Percentiles rank a stretch among this genome's conserved stretches.
These are phyloP conservation scores for Pythium biforme DNA, from an alignment of 352 stramenopile species.

Conservation along the genomic window DNA sequence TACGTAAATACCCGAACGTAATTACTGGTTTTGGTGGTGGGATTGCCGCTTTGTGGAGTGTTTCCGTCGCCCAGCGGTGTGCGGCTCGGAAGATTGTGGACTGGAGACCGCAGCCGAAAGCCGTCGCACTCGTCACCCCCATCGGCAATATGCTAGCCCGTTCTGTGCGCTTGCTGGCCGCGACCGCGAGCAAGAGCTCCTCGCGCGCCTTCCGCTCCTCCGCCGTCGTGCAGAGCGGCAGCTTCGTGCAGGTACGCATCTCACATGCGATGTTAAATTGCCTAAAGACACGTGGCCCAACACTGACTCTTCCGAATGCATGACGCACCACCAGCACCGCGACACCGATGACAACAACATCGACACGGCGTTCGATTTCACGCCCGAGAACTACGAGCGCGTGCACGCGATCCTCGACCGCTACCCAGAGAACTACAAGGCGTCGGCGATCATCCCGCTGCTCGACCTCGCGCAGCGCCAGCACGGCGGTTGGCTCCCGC, in stretches of 20 bases:
- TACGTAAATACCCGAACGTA: constrained; percentile 20
- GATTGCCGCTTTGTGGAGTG: constrained; percentile 22
- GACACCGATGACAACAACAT: constrained; percentile 96
- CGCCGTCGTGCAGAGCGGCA: constrained; percentile 30
- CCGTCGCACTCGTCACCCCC: constrained; percentile 3
- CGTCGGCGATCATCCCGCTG: constrained; percentile 98
- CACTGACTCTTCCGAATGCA: not conserved
- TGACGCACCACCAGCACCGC: constrained; percentile 81
- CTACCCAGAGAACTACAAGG: constrained; percentile 99
- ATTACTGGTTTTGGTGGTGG: constrained; percentile 32
- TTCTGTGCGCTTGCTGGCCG: constrained; percentile 47
- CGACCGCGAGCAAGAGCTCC: constrained; percentile 29
- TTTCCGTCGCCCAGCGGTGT: constrained; percentile 6
- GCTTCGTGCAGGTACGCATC: constrained; percentile 24
- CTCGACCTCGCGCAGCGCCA: constrained; percentile 96
- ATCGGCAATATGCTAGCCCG: constrained; percentile 52
- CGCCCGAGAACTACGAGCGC: constrained; percentile 96
- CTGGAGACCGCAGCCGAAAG: constrained; percentile 17
- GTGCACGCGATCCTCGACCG: constrained; percentile 95
- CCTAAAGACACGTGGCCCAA: not conserved
- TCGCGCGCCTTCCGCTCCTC: constrained; percentile 52
- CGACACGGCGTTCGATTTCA: constrained; percentile 97
- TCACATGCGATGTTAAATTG: not conserved
- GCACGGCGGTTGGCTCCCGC: constrained; percentile 96
- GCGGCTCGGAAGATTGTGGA: constrained; percentile 24